Percentiles rank a stretch among this genome's conserved stretches.
phyloP scores from a whole-genome alignment of 139 green algal species.

The Penium margaritaceum region DNA sequence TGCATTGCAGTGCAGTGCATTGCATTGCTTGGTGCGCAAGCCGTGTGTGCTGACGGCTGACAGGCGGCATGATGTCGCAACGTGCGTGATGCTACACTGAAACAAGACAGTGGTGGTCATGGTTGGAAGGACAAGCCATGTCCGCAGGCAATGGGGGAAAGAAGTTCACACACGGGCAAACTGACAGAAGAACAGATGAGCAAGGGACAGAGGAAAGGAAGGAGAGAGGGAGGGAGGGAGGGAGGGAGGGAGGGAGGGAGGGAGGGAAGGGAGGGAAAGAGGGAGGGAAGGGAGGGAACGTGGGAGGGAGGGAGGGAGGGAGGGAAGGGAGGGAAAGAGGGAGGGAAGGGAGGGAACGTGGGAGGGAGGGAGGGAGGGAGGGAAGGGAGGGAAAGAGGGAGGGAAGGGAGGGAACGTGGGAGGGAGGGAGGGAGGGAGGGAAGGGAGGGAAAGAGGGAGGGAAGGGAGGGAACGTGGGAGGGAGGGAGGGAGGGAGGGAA shows the following conservation, averaged over 20 bases:
- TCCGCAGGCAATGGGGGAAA: neutral
- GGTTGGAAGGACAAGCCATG: neutral
- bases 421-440: no score
- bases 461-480: no score
- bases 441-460: no score
- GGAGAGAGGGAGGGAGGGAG: neutral
- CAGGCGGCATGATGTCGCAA: neutral
- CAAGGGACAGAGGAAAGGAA: neutral
- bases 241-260: neutral
- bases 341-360: no score
- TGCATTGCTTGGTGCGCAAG: no score
- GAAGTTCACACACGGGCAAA: slow-evolving; percentile 30
- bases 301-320: no score
- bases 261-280: neutral
- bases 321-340: no score
- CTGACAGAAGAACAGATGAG: slow-evolving; percentile 55
- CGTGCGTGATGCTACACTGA: neutral
- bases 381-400: no score
- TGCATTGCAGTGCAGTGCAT: no score
- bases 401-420: no score
- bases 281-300: neutral
- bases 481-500: no score
- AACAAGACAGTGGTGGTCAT: neutral
- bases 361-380: no score
- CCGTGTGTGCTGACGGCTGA: neutral